These are phyloP conservation scores for Aspergillus haitiensis DNA, from an alignment of 495 filamentous ascomycete species.

Conservation along the genomic window DNA sequence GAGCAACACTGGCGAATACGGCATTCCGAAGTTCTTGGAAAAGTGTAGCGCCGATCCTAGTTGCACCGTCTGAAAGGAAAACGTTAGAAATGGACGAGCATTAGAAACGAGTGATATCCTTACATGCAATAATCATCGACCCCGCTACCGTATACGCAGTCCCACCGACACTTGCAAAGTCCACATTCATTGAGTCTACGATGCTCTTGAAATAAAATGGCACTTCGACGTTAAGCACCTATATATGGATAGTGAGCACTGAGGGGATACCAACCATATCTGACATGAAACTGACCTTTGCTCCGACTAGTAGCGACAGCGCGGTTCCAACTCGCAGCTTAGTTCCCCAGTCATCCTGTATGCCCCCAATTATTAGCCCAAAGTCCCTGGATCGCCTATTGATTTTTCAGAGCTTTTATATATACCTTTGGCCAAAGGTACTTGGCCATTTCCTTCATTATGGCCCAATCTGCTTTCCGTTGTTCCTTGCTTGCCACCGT, in stretches of 20 bases:
- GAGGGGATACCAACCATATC: not conserved
- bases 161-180: slow-evolving; percentile 76
- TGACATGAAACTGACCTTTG: slow-evolving; percentile 57
- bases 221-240: slow-evolving; percentile 93
- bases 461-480: slow-evolving; percentile 95
- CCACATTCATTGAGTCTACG: slow-evolving; percentile 95
- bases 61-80: slow-evolving; percentile 66
- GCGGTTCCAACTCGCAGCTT: slow-evolving; percentile 81
- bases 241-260: slow-evolving; percentile 22
- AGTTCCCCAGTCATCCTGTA: slow-evolving; percentile 70
- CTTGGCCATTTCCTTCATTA: slow-evolving; percentile 94
- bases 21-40: slow-evolving; percentile 94
- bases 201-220: slow-evolving; percentile 99
- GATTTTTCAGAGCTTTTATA: slow-evolving; percentile 6
- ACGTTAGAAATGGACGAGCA: slow-evolving; percentile 10
- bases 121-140: slow-evolving; percentile 85
- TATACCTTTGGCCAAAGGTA: slow-evolving; percentile 94
- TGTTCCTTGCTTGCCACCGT: slow-evolving; percentile 73
- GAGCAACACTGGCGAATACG: slow-evolving; percentile 93
- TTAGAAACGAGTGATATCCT: slow-evolving; percentile 20
- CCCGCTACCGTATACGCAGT: slow-evolving; percentile 88
- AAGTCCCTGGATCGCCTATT: not conserved
- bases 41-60: slow-evolving; percentile 80
- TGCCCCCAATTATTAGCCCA: slow-evolving; percentile 19
- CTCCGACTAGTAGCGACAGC: slow-evolving; percentile 78